phyloP scores from a whole-genome alignment of 2,329 filamentous ascomycete species.

The Talaromyces sp. region DNA sequence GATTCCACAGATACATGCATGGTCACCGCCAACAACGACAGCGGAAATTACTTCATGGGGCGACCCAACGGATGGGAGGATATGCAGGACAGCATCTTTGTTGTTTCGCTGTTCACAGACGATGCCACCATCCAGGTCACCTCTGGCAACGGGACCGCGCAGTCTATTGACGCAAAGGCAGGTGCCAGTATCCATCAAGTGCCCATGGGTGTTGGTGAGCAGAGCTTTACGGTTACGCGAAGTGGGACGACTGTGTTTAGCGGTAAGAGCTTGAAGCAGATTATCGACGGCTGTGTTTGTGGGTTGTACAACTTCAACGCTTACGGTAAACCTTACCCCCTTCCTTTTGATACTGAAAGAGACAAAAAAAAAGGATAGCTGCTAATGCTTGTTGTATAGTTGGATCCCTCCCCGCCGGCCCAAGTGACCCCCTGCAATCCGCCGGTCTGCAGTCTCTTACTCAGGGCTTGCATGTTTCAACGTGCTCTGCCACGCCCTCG shows the following conservation, averaged over 20 bases:
- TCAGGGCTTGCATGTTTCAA: constrained; percentile 24
- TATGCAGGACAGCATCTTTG: constrained; percentile 49
- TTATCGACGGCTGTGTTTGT: constrained; percentile 47
- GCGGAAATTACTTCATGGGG: constrained; percentile 51
- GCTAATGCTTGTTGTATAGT: constrained; percentile 4
- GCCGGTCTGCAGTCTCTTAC: constrained; percentile 24
- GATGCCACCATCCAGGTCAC: constrained; percentile 43
- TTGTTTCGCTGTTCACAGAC: constrained; percentile 48
- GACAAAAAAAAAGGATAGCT: not conserved
- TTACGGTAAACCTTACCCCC: constrained; percentile 26
- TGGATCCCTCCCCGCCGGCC: constrained; percentile 42
- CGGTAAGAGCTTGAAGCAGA: constrained; percentile 48
- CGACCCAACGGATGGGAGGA: constrained; percentile 48
- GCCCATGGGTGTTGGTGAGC: constrained; percentile 45
- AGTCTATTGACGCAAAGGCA: constrained; percentile 44
- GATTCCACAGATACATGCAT: constrained; percentile 51
- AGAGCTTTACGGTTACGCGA: constrained; percentile 46
- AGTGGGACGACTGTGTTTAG: constrained; percentile 39
- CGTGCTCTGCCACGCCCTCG: constrained; percentile 7
- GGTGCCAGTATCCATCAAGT: constrained; percentile 44
- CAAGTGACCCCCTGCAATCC: constrained; percentile 33
- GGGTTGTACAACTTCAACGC: constrained; percentile 40
- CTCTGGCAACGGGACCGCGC: constrained; percentile 40
- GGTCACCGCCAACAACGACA: constrained; percentile 37
- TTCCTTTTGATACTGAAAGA: not conserved